Evolutionary conservation across 1,139 yeast genomes (phyloP).

Genomic region (Saccharomyces hybrid): DNA sequence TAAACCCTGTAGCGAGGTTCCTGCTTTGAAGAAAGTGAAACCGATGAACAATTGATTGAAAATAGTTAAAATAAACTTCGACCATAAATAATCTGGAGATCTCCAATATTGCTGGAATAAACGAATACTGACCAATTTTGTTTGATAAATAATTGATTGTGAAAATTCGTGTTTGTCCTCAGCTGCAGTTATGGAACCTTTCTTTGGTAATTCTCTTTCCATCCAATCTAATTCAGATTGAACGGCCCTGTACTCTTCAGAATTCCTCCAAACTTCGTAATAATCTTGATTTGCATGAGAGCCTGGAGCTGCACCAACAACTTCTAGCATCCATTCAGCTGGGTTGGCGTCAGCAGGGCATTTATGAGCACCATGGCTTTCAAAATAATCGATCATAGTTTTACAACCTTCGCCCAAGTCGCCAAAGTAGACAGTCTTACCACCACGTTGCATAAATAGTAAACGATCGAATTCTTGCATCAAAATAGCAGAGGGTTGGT

Average conservation of each 20-base stretch:
- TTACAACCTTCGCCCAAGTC: slow-evolving; percentile 59
- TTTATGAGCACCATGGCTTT: slow-evolving; percentile 53
- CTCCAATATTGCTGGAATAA: slow-evolving; percentile 53
- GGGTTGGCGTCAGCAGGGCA: slow-evolving; percentile 65
- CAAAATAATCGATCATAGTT: slow-evolving; percentile 58
- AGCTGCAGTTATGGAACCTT: slow-evolving; percentile 32
- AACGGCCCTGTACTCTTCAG: slow-evolving; percentile 43
- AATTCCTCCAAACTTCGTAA: slow-evolving; percentile 54
- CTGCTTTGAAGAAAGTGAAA: slow-evolving; percentile 62
- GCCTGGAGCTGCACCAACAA: slow-evolving; percentile 75
- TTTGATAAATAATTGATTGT: slow-evolving; percentile 41
- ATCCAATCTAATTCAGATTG: slow-evolving; percentile 37
- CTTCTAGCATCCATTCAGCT: slow-evolving; percentile 75
- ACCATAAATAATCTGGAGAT: slow-evolving; percentile 50
- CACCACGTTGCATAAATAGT: slow-evolving; percentile 62
- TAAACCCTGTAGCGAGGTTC: slow-evolving; percentile 48
- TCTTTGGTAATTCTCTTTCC: slow-evolving; percentile 37
- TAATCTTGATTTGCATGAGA: slow-evolving; percentile 57
- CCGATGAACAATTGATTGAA: slow-evolving; percentile 59
- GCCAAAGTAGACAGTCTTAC: slow-evolving; percentile 72
- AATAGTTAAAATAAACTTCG: slow-evolving; percentile 42
- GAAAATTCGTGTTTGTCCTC: slow-evolving; percentile 35
- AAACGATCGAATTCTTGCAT: slow-evolving; percentile 70
- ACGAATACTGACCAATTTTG: slow-evolving; percentile 44
- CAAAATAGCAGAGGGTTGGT: slow-evolving; percentile 66